Base-by-base conservation (phyloP, 2,329 filamentous ascomycete species). In the Fusarium musae region DNA sequence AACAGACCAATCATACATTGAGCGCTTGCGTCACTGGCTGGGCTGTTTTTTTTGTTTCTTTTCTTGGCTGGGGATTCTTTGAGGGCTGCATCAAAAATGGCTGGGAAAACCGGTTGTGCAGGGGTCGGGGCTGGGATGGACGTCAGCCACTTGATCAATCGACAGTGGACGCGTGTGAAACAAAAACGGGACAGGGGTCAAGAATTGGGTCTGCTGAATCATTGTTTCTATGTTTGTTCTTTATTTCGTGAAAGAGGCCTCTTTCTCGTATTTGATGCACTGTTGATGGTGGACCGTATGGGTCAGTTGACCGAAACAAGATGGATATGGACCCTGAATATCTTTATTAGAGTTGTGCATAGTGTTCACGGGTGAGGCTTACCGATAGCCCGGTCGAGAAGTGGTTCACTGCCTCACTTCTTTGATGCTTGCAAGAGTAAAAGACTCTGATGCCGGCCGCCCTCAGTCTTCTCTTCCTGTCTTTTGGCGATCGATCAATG, bases 21-120 rank as follows among this genome's bases (percentile, higher is more conserved):
- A 46, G 71, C 70, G 71, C 70, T 73, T 73, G 71, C 71, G 71
- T 73, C 71, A 73, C 72, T 69, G 59, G 37, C 28, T n/a, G 44
- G 21, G 11, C 32, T 59, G 37, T 36, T 59, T 34, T 26, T 36
- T 47, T 28, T 47, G 66, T 69, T 59, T 69, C 66, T 65, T 68
- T 68, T 68, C 65, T 54, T 68, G 65, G 59, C 37, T 43, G 37
- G 61, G 10, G 30, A 9, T 40, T 54, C 21, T 42, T 49, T 23
- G 49, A 50, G 39, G 63, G 56, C 30, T 47, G 37, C 42, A 60
- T 47, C 44, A 16, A 47, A 26, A 47, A 47, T 65, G 57, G 64
- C 44, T 69, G 70, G 69, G 59, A 73, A 74, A 73, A 74, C 71
- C 63, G 61, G 71, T 72, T 73, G 40, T 67, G 42, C 68, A 58